Conservation (phyloP, 176 grass and related monocot genomes). For the Miscanthus lutarioriparius region DNA sequence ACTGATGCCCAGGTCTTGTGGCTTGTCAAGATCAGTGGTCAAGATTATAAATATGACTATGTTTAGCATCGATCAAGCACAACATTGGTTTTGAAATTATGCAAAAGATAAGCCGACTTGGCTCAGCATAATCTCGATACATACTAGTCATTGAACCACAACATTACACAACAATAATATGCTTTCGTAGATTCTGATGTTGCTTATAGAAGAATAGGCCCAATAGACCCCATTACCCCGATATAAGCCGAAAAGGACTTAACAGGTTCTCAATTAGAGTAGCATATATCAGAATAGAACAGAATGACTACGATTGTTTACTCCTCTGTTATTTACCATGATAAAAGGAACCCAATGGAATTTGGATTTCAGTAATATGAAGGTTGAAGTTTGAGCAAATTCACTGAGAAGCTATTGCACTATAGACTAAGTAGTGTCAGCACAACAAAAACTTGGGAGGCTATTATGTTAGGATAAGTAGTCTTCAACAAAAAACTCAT, state of each 20-base stretch:
- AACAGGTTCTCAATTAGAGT: neutral
- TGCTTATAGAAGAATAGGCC: neutral
- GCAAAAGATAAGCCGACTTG: neutral
- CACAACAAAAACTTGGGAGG: neutral
- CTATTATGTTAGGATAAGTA: neutral
- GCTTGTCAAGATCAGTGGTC: neutral
- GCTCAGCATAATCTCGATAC: neutral
- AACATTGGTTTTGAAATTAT: neutral
- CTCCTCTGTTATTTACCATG: constrained; percentile 9
- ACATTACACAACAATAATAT: neutral
- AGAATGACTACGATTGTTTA: neutral
- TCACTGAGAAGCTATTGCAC: too few species aligned
- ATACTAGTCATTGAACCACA: neutral
- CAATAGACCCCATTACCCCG: neutral
- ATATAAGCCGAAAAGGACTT: neutral
- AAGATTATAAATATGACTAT: too few species aligned
- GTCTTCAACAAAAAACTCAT: neutral
- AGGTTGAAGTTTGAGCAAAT: too few species aligned
- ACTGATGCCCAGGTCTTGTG: neutral
- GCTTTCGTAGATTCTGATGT: neutral
- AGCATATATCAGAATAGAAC: neutral
- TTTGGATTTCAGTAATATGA: too few species aligned
- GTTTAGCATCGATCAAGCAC: neutral
- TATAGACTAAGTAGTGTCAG: neutral
- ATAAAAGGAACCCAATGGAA: too few species aligned